Conservation (phyloP, 192 early-diverging fungal genomes). For the Rhizoclosmatium sp. region DNA sequence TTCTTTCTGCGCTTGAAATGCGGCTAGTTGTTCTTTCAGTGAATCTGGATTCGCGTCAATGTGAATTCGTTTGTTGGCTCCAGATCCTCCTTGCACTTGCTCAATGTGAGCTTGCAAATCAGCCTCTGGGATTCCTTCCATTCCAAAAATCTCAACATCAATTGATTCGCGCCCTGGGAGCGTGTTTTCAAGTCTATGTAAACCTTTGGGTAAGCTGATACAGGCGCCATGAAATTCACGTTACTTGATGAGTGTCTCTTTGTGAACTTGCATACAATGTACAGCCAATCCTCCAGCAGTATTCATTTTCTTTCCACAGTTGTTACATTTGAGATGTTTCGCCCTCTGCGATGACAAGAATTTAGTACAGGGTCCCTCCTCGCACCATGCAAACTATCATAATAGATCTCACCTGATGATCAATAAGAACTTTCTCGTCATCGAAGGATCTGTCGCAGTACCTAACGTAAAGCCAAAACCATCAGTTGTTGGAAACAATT, state of each 20-base stretch:
- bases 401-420: slow-evolving; percentile 57
- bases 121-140: slow-evolving; percentile 86
- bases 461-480: not conserved
- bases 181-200: slow-evolving; percentile 81
- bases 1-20: slow-evolving; percentile 51
- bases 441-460: slow-evolving; percentile 95
- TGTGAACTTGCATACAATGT: slow-evolving; percentile 93
- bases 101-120: slow-evolving; percentile 76
- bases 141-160: slow-evolving; percentile 96
- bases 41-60: slow-evolving; percentile 38
- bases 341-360: not conserved
- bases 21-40: slow-evolving; percentile 49
- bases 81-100: slow-evolving; percentile 33
- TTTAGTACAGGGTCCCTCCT: too few relatives aligned
- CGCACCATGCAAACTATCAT: too few relatives aligned
- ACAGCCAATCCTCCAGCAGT: slow-evolving; percentile 90
- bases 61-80: slow-evolving; percentile 34
- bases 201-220: not conserved
- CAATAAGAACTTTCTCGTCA: slow-evolving; percentile 90
- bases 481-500: not conserved
- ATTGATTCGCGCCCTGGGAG: slow-evolving; percentile 81
- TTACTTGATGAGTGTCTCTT: slow-evolving; percentile 79
- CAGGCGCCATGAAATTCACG: slow-evolving; percentile 1
- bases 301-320: slow-evolving; percentile 85
- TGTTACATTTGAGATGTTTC: slow-evolving; percentile 92